Evolutionary conservation across 805 yeast genomes (phyloP).

Genomic region (Metschnikowia colocasiae): DNA sequence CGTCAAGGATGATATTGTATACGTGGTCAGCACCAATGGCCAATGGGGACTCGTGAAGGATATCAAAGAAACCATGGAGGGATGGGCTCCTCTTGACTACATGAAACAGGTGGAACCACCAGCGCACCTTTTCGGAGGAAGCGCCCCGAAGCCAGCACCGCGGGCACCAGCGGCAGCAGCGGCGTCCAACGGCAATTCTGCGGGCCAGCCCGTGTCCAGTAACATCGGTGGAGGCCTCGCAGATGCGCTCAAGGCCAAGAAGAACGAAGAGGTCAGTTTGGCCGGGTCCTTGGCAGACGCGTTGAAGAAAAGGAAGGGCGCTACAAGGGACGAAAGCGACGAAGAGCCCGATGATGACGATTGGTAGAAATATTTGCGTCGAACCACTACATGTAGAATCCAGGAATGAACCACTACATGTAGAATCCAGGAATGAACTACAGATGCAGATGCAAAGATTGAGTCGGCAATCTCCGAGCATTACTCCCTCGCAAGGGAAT

Average conservation of each 20-base stretch:
- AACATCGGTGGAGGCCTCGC: constrained; percentile 57
- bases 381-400: not conserved
- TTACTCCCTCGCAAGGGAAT: too few species aligned
- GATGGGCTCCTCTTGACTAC: constrained; percentile 98
- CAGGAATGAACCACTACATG: not conserved
- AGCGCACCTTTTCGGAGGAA: constrained; percentile 23
- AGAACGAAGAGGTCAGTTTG: constrained; percentile 54
- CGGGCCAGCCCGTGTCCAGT: constrained; percentile 6
- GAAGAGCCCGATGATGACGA: constrained; percentile 64
- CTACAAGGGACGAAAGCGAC: constrained; percentile 64
- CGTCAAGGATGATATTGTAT: constrained; percentile 69
- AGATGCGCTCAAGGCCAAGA: constrained; percentile 61
- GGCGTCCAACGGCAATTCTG: constrained; percentile 15
- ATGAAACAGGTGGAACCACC: constrained; percentile 59
- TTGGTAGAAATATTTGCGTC: constrained; percentile 6
- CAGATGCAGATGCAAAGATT: too few species aligned
- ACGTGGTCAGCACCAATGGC: constrained; percentile 68
- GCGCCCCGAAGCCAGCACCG: constrained; percentile 27
- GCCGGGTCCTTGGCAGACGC: constrained; percentile 92
- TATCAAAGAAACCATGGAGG: constrained; percentile 72
- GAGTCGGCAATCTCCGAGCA: too few species aligned
- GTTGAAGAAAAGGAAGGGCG: constrained; percentile 63
- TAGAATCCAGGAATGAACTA: not conserved
- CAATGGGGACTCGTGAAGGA: constrained; percentile 94
- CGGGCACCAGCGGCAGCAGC: constrained; percentile 36